phyloP scores from a whole-genome alignment of 345 rosid species.

The Geranium rotundifolium region DNA sequence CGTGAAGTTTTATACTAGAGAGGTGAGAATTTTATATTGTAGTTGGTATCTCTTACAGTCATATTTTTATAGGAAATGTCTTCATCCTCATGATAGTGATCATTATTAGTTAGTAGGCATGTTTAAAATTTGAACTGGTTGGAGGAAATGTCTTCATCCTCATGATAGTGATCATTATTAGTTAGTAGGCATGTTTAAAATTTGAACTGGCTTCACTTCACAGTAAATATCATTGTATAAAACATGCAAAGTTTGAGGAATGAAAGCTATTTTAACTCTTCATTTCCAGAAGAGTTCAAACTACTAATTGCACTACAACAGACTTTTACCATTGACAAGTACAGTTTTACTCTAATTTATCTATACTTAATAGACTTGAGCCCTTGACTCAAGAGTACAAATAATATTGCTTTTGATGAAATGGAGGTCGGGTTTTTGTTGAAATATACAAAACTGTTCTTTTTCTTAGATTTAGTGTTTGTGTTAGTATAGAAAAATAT shows the following conservation, averaged over 20 bases:
- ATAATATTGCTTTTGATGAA: not conserved
- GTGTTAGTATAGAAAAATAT: too few relatives aligned
- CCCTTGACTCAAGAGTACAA: not conserved
- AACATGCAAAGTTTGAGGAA: not conserved
- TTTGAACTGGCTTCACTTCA: not conserved
- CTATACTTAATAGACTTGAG: not conserved
- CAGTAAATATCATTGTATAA: too few relatives aligned
- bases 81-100: too few relatives aligned
- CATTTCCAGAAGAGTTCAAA: not conserved
- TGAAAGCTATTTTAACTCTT: not conserved
- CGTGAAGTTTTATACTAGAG: slow-evolving; percentile 18
- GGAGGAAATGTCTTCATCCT: not conserved
- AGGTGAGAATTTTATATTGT: slow-evolving; percentile 4
- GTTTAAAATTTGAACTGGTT: not conserved
- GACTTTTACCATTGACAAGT: not conserved
- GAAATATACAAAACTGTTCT: too few relatives aligned
- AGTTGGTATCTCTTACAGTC: too few relatives aligned
- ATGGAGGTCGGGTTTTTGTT: too few relatives aligned
- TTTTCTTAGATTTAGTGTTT: too few relatives aligned
- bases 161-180: too few relatives aligned
- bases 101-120: too few relatives aligned
- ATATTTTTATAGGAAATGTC: not conserved
- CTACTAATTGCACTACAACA: not conserved
- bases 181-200: too few relatives aligned
- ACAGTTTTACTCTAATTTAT: not conserved